phyloP scores from a whole-genome alignment of 169 alveolate genomes.

The Plasmodium ovale region DNA sequence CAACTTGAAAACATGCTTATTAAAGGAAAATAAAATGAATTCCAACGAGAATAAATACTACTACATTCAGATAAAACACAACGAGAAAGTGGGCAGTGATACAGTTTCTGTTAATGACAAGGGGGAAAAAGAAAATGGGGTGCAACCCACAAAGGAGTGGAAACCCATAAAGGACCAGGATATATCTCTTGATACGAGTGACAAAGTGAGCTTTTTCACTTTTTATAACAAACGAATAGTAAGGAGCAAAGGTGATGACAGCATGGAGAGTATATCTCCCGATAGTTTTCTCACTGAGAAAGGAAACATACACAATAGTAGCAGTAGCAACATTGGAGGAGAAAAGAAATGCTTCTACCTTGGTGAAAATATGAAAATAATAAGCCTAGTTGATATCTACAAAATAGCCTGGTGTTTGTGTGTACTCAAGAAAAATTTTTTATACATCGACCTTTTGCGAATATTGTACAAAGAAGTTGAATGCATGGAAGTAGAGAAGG shows the following conservation, averaged over 20 bases:
- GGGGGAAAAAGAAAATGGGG: neutral
- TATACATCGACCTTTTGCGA: conserved; percentile 31
- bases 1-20: conserved; percentile 56
- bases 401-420: conserved; percentile 71
- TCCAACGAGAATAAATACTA: conserved; percentile 22
- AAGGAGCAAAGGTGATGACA: neutral
- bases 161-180: neutral
- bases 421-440: conserved; percentile 33
- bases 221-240: conserved; percentile 62
- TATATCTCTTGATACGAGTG: neutral
- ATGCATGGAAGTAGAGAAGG: conserved; percentile 22
- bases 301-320: neutral
- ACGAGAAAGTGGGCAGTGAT: neutral
- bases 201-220: conserved; percentile 11
- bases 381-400: conserved; percentile 19
- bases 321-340: neutral
- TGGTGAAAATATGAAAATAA: conserved; percentile 47
- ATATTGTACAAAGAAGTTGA: conserved; percentile 57
- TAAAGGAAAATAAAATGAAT: conserved; percentile 25
- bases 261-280: neutral
- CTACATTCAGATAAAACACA: conserved; percentile 40
- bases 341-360: conserved; percentile 24
- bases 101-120: neutral
- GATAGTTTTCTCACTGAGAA: neutral
- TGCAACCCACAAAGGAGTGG: neutral